phyloP scores from a whole-genome alignment of 495 filamentous ascomycete species.

The Hypoxylon lenormandii region DNA sequence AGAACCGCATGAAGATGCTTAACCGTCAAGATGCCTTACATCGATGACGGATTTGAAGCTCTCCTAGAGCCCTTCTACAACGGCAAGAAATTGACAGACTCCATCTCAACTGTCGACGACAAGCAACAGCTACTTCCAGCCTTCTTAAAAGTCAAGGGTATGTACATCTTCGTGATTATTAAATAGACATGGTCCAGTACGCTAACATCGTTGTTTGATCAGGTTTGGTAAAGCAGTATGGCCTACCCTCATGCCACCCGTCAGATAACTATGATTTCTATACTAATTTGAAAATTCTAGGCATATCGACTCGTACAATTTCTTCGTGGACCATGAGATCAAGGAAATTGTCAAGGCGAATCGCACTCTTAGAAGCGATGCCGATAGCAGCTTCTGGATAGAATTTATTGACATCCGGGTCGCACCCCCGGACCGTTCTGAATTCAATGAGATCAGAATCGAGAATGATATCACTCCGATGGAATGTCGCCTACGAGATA shows the following conservation, averaged over 20 bases:
- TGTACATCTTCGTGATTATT: slow-evolving; percentile 36
- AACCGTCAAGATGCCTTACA: slow-evolving; percentile 55
- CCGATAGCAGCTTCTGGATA: slow-evolving; percentile 85
- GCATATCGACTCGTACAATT: slow-evolving; percentile 99
- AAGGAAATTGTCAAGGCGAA: slow-evolving; percentile 96
- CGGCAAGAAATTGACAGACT: slow-evolving; percentile 90
- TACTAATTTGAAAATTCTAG: slow-evolving; percentile 51
- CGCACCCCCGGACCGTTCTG: slow-evolving; percentile 77
- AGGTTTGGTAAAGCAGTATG: slow-evolving; percentile 82
- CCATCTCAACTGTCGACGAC: slow-evolving; percentile 89
- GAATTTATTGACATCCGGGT: slow-evolving; percentile 91
- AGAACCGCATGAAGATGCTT: slow-evolving; percentile 26
- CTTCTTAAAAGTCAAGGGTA: slow-evolving; percentile 93
- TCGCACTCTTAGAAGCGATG: slow-evolving; percentile 83
- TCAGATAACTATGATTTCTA: neutral
- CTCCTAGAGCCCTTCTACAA: slow-evolving; percentile 95
- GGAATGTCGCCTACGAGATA: slow-evolving; percentile 93
- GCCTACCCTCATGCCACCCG: neutral
- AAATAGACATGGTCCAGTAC: slow-evolving; percentile 2
- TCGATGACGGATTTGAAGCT: slow-evolving; percentile 78
- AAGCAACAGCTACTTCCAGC: slow-evolving; percentile 97
- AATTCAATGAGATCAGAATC: slow-evolving; percentile 71
- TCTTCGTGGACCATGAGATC: slow-evolving; percentile 92
- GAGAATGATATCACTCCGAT: slow-evolving; percentile 81
- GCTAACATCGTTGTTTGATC: slow-evolving; percentile 37